phyloP scores from a whole-genome alignment of 331 rosid species.

The Quercus lobata region DNA sequence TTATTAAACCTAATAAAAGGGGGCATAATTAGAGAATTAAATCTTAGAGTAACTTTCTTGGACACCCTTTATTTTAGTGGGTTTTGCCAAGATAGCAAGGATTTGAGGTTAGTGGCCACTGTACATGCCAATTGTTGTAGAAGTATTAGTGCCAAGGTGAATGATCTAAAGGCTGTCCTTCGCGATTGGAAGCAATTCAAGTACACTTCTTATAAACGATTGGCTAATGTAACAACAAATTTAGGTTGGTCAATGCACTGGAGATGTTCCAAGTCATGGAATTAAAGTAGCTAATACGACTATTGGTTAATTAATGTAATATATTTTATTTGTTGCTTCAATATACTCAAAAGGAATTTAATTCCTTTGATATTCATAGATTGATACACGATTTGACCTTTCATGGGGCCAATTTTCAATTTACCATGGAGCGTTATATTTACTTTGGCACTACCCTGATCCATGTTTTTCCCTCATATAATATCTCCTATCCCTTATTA shows the following conservation, averaged over 20 bases:
- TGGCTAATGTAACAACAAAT: conserved; percentile 2
- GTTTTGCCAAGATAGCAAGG: conserved; percentile 69
- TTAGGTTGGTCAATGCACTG: conserved; percentile 43
- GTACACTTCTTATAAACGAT: not conserved
- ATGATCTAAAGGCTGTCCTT: conserved; percentile 37
- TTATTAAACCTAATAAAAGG: conserved; percentile 31
- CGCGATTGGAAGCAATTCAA: conserved; percentile 64
- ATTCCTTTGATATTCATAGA: no score
- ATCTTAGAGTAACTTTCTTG: conserved; percentile 52
- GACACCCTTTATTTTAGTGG: conserved; percentile 81
- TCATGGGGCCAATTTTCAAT: no score
- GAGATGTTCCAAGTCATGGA: conserved; percentile 59
- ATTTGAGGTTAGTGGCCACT: conserved; percentile 41
- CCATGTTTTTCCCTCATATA: no score
- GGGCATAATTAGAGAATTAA: conserved; percentile 31
- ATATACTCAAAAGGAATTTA: not conserved
- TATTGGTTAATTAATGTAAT: not conserved
- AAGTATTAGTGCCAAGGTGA: conserved; percentile 56
- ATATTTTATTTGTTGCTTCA: not conserved
- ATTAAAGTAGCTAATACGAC: not conserved
- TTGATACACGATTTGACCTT: no score
- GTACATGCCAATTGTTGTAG: conserved; percentile 83
- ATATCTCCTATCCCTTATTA: no score
- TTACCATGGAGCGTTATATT: no score
- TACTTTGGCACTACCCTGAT: no score